These are phyloP conservation scores for Chenopodium berlandieri DNA, from an alignment of 148 eudicot species.

Conservation along the genomic window DNA sequence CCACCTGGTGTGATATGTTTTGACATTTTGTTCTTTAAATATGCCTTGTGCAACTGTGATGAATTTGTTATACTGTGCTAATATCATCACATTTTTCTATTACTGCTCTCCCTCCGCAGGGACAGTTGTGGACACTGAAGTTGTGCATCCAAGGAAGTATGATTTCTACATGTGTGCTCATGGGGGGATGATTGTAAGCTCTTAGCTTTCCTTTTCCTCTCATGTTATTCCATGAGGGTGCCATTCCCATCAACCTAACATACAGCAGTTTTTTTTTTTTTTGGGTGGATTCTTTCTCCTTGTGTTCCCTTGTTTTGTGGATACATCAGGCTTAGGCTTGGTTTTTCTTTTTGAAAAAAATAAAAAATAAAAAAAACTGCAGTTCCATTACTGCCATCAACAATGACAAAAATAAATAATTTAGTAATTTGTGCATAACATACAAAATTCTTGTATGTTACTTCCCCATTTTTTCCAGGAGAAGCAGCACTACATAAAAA, in stretches of 20 bases:
- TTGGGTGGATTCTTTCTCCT: too few relatives aligned
- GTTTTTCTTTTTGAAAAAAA: too few relatives aligned
- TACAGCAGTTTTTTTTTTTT: background rate
- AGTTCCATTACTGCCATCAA: background rate
- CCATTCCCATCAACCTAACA: background rate
- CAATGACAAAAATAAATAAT: too few relatives aligned
- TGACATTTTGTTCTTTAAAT: background rate
- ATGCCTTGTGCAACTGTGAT: background rate
- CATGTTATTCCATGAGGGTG: background rate
- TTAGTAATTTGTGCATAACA: background rate
- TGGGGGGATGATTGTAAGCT: constrained; percentile 77
- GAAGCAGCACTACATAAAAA: too few relatives aligned
- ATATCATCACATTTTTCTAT: constrained; percentile 1
- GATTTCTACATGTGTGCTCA: constrained; percentile 97
- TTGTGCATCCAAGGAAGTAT: constrained; percentile 87
- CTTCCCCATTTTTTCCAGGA: background rate
- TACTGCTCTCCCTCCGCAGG: constrained; percentile 38
- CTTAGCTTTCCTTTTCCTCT: background rate
- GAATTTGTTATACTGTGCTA: constrained; percentile 7
- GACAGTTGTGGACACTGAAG: constrained; percentile 78
- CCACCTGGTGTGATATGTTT: constrained; percentile 63
- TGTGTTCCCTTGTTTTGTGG: background rate
- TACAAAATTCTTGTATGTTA: too few relatives aligned
- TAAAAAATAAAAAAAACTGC: too few relatives aligned
- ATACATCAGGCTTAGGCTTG: background rate